These are phyloP conservation scores for Hypoxylon sp. DNA, from an alignment of 2,329 filamentous ascomycete species.

Conservation along the genomic window DNA sequence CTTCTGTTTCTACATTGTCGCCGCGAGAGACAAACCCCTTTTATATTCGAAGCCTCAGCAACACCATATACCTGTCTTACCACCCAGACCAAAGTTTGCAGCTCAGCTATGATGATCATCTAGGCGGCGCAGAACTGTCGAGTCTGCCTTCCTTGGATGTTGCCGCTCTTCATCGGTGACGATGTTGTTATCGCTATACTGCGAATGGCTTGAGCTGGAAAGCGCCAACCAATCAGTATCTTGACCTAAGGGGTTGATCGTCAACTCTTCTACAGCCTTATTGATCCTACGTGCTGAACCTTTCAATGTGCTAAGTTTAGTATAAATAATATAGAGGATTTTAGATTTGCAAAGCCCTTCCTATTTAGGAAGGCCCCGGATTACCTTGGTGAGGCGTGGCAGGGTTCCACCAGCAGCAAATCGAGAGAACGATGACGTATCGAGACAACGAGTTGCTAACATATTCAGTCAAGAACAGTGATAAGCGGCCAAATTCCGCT, in stretches of 20 bases:
- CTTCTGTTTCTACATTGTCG: conserved; percentile 8
- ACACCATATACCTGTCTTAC: not conserved
- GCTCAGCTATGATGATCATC: conserved; percentile 7
- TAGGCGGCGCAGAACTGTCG: not conserved
- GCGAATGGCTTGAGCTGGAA: conserved; percentile 9
- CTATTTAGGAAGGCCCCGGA: conserved; percentile 3
- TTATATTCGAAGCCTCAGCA: conserved; percentile 1
- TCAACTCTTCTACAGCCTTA: not conserved
- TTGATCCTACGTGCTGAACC: conserved; percentile 6
- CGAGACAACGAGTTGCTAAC: too few species aligned
- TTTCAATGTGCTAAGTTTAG: conserved; percentile 8
- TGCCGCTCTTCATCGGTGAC: conserved; percentile 6
- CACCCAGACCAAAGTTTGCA: not conserved
- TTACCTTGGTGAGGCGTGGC: not conserved
- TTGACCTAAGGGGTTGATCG: not conserved
- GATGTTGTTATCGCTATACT: conserved; percentile 10
- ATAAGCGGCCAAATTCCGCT: not conserved
- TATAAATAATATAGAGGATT: conserved; percentile 8
- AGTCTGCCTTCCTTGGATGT: conserved; percentile 1
- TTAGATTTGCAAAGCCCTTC: not conserved
- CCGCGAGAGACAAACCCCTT: not conserved
- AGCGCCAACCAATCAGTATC: conserved; percentile 8
- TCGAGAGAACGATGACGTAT: conserved; percentile 6
- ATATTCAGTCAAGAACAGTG: not conserved
- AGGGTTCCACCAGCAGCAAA: not conserved